Percentiles rank a stretch among this genome's conserved stretches.
These are phyloP conservation scores for Ustilago shanxiensis DNA, from an alignment of 1,284 basidiomycete genomes.

Conservation along the genomic window DNA sequence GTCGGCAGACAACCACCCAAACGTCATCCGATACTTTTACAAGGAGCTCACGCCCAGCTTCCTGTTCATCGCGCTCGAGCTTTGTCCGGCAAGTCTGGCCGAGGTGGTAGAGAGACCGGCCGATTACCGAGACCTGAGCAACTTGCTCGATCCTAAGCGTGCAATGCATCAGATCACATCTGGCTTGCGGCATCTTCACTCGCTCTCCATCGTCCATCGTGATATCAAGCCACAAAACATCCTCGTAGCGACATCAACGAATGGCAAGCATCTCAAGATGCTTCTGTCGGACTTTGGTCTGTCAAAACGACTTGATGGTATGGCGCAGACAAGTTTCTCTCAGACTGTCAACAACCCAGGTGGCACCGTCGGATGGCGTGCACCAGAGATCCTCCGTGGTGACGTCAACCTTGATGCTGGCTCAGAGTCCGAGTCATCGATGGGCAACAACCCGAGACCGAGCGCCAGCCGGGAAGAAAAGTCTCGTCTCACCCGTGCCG, in stretches of 20 bases:
- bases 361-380: constrained; percentile 68
- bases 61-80: constrained; percentile 95
- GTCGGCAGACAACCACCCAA: constrained; percentile 92
- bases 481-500: constrained; percentile 63
- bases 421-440: constrained; percentile 50
- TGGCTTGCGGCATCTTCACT: constrained; percentile 90
- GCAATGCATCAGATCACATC: constrained; percentile 88
- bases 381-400: constrained; percentile 67
- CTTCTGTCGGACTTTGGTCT: constrained; percentile 69
- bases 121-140: constrained; percentile 58
- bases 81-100: constrained; percentile 93
- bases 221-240: constrained; percentile 99
- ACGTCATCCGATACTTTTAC: constrained; percentile 96
- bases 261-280: constrained; percentile 64
- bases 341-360: constrained; percentile 68
- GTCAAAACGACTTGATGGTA: constrained; percentile 65
- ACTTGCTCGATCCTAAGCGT: constrained; percentile 78
- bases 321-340: constrained; percentile 66
- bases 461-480: constrained; percentile 44
- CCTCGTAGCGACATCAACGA: constrained; percentile 74
- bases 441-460: constrained; percentile 36
- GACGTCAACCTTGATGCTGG: constrained; percentile 60
- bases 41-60: constrained; percentile 85
- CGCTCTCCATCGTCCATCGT: constrained; percentile 94
- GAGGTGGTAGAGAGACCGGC: constrained; percentile 82